These are phyloP conservation scores for Talaromyces trachyspermus DNA, from an alignment of 495 filamentous ascomycete species.

Conservation along the genomic window DNA sequence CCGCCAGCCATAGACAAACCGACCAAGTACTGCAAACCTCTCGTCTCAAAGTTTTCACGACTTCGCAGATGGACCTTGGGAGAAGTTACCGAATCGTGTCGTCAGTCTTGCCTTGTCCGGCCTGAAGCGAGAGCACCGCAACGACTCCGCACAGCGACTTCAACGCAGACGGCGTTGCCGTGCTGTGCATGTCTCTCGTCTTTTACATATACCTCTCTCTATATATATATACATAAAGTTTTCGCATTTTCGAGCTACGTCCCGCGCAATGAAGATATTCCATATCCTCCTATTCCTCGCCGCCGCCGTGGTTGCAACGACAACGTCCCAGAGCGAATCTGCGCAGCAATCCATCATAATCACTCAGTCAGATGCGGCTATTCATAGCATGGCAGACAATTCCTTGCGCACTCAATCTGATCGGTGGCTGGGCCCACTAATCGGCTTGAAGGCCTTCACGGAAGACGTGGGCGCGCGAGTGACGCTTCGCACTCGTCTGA, in stretches of 20 bases:
- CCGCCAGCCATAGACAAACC: too few species aligned
- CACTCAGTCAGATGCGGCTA: background rate
- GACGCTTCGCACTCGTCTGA: slow-evolving; percentile 7
- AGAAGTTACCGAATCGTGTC: background rate
- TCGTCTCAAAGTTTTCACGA: too few species aligned
- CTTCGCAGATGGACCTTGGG: background rate
- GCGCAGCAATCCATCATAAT: background rate
- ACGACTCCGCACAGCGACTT: too few species aligned
- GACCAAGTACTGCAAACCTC: too few species aligned
- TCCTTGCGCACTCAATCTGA: background rate
- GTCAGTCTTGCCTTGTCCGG: slow-evolving; percentile 1
- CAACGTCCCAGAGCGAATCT: background rate
- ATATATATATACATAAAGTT: too few species aligned
- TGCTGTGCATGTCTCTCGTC: background rate
- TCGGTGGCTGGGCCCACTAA: slow-evolving; percentile 1
- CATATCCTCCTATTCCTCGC: slow-evolving; percentile 4
- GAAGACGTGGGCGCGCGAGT: slow-evolving; percentile 1
- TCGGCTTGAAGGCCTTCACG: slow-evolving; percentile 16
- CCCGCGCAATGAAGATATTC: slow-evolving; percentile 6
- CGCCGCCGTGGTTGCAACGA: slow-evolving; percentile 1
- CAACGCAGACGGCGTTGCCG: background rate
- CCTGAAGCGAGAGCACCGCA: background rate
- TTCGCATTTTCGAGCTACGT: too few species aligned
- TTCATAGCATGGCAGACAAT: background rate
- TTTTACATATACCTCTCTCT: too few species aligned